A percentile compares a stretch with the other conserved stretches of the same genome.
Evolutionary conservation across 2,329 filamentous ascomycete genomes (phyloP).

Genomic region (Botryotinia convoluta): DNA sequence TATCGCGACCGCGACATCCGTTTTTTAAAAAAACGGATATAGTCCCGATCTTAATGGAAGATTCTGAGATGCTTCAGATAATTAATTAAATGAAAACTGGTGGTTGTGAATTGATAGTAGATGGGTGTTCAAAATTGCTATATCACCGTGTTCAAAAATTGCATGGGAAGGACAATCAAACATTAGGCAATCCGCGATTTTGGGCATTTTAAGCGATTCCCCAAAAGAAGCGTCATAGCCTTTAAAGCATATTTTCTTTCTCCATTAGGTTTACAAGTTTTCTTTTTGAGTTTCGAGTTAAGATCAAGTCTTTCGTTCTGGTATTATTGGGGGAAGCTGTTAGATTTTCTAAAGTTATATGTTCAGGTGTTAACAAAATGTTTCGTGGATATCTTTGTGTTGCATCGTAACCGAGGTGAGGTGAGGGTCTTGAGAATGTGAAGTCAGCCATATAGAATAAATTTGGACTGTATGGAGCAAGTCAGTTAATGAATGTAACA

Average conservation of each 20-base stretch:
- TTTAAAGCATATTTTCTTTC: conserved; percentile 7
- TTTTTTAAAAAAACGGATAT: conserved; percentile 62
- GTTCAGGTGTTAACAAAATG: background rate
- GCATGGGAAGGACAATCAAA: conserved; percentile 16
- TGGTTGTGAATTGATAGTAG: conserved; percentile 26
- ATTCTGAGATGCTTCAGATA: conserved; percentile 36
- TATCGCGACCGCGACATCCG: conserved; percentile 67
- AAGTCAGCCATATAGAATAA: background rate
- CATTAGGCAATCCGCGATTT: conserved; percentile 8
- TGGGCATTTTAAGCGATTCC: conserved; percentile 13
- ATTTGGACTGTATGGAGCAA: background rate
- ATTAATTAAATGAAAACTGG: conserved; percentile 32
- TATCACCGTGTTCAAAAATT: conserved; percentile 19
- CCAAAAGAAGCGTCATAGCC: background rate
- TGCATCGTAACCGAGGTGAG: conserved; percentile 17
- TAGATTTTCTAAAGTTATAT: background rate
- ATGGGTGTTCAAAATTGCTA: conserved; percentile 29
- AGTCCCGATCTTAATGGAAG: conserved; percentile 40
- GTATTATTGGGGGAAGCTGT: conserved; percentile 4
- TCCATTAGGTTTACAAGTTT: background rate
- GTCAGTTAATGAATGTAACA: background rate
- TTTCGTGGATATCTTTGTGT: conserved; percentile 16
- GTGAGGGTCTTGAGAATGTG: background rate
- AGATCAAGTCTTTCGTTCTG: background rate
- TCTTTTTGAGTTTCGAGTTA: background rate